Conservation (phyloP, 2,329 filamentous ascomycete species). For the Penicillium sp. region DNA sequence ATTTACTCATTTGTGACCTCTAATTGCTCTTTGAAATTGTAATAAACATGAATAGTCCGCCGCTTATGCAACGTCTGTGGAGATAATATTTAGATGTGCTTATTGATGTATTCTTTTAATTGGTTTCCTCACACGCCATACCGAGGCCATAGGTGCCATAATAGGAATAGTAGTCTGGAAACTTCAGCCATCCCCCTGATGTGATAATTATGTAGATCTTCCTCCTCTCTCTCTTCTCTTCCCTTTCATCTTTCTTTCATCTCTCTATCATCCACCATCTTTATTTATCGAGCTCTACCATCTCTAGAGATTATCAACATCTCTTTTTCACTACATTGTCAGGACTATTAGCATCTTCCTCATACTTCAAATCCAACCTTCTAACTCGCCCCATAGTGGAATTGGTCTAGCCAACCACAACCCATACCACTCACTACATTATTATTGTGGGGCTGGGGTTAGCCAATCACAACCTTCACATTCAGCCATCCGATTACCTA, state of each 20-base stretch:
- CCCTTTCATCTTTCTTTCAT: background rate
- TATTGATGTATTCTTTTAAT: too few species aligned
- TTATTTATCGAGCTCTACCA: background rate
- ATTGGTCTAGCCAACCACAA: background rate
- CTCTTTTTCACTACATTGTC: background rate
- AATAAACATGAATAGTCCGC: background rate
- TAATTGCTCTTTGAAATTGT: background rate
- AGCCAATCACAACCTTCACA: background rate
- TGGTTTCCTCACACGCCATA: background rate
- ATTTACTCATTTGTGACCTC: background rate
- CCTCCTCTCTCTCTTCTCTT: background rate
- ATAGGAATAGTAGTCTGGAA: background rate
- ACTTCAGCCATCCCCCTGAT: background rate
- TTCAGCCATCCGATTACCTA: background rate
- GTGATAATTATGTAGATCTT: background rate
- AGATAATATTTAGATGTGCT: too few species aligned
- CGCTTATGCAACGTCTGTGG: too few species aligned
- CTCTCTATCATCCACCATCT: background rate
- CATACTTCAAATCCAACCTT: too few species aligned
- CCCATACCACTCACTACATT: accelerated
- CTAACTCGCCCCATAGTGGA: background rate
- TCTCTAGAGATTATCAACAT: background rate
- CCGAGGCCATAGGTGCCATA: background rate
- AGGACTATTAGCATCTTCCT: background rate
- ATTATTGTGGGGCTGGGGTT: accelerated